phyloP scores from a whole-genome alignment of 2,329 filamentous ascomycete genomes.

The Sphaerulina populicola region DNA sequence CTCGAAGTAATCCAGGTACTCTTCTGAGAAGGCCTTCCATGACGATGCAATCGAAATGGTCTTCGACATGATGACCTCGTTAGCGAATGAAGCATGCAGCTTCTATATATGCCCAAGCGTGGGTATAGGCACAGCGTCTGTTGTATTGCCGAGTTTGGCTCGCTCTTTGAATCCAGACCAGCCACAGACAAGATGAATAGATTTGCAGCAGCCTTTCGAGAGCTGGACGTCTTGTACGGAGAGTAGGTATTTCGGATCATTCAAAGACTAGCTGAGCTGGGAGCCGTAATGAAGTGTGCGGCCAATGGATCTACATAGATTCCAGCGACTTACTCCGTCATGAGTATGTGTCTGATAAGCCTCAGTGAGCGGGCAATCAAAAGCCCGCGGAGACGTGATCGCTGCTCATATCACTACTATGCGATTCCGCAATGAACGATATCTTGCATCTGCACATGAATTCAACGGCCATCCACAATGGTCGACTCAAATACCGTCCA shows the following conservation, averaged over 20 bases:
- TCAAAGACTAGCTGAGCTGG: slow-evolving; percentile 34
- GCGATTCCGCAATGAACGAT: neutral
- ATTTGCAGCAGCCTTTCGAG: slow-evolving; percentile 35
- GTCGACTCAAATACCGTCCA: slow-evolving; percentile 37
- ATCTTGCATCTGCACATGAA: too few species aligned
- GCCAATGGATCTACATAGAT: slow-evolving; percentile 27
- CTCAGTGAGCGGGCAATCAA: slow-evolving; percentile 7
- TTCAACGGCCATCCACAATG: neutral
- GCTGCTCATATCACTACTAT: neutral
- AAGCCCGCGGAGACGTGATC: neutral
- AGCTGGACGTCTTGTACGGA: slow-evolving; percentile 36
- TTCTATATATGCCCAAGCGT: slow-evolving; percentile 1
- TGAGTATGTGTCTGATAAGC: slow-evolving; percentile 13
- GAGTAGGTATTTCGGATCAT: slow-evolving; percentile 39
- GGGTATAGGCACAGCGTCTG: neutral
- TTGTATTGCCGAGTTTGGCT: slow-evolving; percentile 19
- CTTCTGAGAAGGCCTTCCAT: slow-evolving; percentile 15
- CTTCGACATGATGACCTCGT: slow-evolving; percentile 46
- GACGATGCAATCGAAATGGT: slow-evolving; percentile 45
- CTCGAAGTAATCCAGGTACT: slow-evolving; percentile 14
- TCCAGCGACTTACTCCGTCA: slow-evolving; percentile 27
- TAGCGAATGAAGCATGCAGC: slow-evolving; percentile 23
- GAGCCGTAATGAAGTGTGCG: slow-evolving; percentile 34
- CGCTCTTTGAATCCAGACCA: neutral
- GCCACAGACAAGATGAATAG: slow-evolving; percentile 37